Evolutionary conservation across 2,329 filamentous ascomycete species (phyloP).

Genomic region (Curvularia sp.): DNA sequence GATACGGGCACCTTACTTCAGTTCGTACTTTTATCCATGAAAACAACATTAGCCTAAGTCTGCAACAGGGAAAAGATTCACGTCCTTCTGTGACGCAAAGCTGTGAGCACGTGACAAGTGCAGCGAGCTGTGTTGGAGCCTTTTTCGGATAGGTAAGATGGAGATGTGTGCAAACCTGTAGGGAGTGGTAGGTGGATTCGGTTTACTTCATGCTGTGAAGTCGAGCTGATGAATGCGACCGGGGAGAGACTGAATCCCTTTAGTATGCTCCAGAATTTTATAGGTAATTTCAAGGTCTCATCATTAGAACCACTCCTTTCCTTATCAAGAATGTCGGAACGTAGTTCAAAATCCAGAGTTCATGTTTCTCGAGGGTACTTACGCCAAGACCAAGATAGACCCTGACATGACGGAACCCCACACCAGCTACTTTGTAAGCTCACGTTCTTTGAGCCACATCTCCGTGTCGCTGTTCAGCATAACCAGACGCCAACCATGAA

Average conservation of each 20-base stretch:
- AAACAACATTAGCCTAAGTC: not conserved
- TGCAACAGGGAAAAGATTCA: not conserved
- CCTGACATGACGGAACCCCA: slow-evolving; percentile 20
- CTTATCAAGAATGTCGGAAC: too few species aligned
- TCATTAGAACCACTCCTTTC: not conserved
- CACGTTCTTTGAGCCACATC: slow-evolving; percentile 16
- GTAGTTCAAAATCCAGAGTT: not conserved
- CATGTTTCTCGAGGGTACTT: not conserved
- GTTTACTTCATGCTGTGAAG: not conserved
- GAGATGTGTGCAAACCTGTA: not conserved
- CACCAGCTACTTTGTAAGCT: slow-evolving; percentile 3
- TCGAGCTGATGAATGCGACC: not conserved
- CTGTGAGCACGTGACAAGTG: not conserved
- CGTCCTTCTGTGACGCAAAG: not conserved
- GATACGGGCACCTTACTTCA: not conserved
- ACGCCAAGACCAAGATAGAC: not conserved
- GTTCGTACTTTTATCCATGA: too few species aligned
- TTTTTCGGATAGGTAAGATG: not conserved
- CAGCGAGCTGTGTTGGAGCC: not conserved
- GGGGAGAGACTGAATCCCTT: not conserved
- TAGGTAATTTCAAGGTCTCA: not conserved
- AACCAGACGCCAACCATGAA: slow-evolving; percentile 34
- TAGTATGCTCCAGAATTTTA: not conserved
- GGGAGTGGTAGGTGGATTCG: not conserved
- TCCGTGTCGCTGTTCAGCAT: slow-evolving; percentile 19